Base-by-base conservation (phyloP, 352 stramenopile genomes). In the Blastocystis hominis region DNA sequence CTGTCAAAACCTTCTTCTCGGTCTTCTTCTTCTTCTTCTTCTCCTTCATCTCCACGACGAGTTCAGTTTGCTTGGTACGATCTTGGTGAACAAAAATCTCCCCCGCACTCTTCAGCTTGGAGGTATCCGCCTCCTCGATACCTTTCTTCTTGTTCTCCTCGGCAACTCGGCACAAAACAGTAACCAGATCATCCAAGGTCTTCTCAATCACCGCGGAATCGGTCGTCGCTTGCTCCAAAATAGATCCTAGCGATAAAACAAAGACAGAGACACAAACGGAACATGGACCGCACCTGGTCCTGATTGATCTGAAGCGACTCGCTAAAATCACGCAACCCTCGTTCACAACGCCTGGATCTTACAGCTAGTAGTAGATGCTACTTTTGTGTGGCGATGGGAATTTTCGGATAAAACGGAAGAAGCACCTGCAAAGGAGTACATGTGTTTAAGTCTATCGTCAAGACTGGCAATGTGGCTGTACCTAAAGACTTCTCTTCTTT, bases 21-120 rank as follows among this genome's bases (percentile, higher is more conserved):
- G 20, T 24, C 38, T 63, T 40, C 68, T 78, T 78, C 56, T 84
- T 84, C 47, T 68, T 84, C 62, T 34, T 34, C 56, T 68, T 63
- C 50, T 84, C 72, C 50, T 84, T 84, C 46, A 69, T 66, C 40
- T 68, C 54, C 34, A 84, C 44, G 0, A 53, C 56, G 4, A 84
- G 47, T 7, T 66, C 38, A 10, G 38, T 68, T 38, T 84, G 44
- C 50, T 68, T 68, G 15, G 36, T 34, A n/a, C 55, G 38, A 34
- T 84, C 72, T 2, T 20, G 10, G 47, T 84, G 72, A 7, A 84
- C 50, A 46, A 84, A 84, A 6, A 84, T 13, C 20, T 84, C 50
- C 15, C n/a, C 20, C 44, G 64, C 72, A 4, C 30, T 44, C 50
- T 68, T 64, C 13, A 84, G 72, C 1, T 64, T 63, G 9, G 72